Evolutionary conservation across 164 flowering plant genomes (phyloP).

Genomic region (Magnolia changhungtana): DNA sequence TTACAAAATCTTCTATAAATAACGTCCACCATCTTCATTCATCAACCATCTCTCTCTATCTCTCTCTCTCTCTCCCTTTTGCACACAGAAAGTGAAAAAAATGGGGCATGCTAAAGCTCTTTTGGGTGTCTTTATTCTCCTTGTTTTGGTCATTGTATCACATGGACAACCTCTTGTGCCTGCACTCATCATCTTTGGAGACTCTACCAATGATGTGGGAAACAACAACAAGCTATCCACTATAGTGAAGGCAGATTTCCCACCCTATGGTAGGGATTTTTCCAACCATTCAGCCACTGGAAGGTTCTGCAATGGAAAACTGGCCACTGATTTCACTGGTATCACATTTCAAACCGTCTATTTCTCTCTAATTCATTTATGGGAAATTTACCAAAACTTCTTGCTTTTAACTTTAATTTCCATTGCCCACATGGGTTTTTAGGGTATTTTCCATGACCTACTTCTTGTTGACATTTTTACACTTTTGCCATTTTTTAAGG

Average conservation of each 20-base stretch:
- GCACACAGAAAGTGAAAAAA: neutral
- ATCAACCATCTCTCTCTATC: neutral
- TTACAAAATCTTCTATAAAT: neutral
- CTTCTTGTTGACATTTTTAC: no score
- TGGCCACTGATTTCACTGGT: conserved; percentile 91
- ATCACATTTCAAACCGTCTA: neutral
- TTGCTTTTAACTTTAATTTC: no score
- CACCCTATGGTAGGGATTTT: conserved; percentile 91
- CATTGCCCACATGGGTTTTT: no score
- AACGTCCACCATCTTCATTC: neutral
- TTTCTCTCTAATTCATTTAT: neutral
- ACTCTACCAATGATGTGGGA: conserved; percentile 81
- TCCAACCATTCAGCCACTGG: conserved; percentile 60
- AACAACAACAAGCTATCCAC: conserved; percentile 74
- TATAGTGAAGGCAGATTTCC: conserved; percentile 71
- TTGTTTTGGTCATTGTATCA: conserved; percentile 21
- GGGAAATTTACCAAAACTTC: no score
- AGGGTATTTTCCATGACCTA: no score
- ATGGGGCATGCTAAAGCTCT: conserved; percentile 30
- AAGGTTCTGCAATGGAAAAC: conserved; percentile 91
- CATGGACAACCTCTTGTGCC: conserved; percentile 73
- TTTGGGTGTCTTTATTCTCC: conserved; percentile 8
- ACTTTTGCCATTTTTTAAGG: no score
- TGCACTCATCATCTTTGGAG: conserved; percentile 78
- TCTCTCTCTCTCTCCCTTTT: conserved; percentile 10